Percentiles rank a stretch among this genome's conserved stretches.
These are phyloP conservation scores for Boletellus emodensis DNA, from an alignment of 768 basidiomycete genomes.

Conservation along the genomic window DNA sequence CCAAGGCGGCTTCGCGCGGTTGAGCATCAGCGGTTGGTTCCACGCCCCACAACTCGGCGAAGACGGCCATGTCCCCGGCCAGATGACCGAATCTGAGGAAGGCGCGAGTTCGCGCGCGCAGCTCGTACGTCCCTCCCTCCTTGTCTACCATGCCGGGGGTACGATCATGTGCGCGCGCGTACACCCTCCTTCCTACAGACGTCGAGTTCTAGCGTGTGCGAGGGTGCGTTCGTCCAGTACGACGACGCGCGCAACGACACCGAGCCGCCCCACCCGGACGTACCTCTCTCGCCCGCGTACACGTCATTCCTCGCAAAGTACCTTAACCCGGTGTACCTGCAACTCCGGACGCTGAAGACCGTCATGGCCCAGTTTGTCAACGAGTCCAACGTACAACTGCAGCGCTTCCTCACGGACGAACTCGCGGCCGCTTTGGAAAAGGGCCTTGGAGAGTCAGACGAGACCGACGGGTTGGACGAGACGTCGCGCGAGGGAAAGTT, in stretches of 20 bases:
- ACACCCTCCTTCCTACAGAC: slow-evolving; percentile 37
- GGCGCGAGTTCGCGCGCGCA: slow-evolving; percentile 92
- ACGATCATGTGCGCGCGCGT: slow-evolving; percentile 3
- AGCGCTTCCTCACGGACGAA: slow-evolving; percentile 72
- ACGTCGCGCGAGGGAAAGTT: slow-evolving; percentile 47
- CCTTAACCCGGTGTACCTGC: slow-evolving; percentile 88
- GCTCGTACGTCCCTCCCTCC: slow-evolving; percentile 58
- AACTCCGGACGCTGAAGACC: slow-evolving; percentile 72
- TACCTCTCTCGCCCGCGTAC: slow-evolving; percentile 54
- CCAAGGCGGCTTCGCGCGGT: slow-evolving; percentile 64
- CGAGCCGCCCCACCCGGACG: slow-evolving; percentile 48
- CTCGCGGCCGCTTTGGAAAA: slow-evolving; percentile 66
- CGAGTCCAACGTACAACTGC: slow-evolving; percentile 85
- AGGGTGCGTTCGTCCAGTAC: slow-evolving; percentile 50
- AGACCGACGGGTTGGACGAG: slow-evolving; percentile 56
- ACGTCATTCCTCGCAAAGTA: slow-evolving; percentile 74
- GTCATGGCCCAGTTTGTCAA: slow-evolving; percentile 78
- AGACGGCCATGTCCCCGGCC: slow-evolving; percentile 69
- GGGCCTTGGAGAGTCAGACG: slow-evolving; percentile 61
- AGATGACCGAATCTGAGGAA: slow-evolving; percentile 44
- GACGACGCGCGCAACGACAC: slow-evolving; percentile 33
- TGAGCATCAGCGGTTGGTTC: slow-evolving; percentile 97
- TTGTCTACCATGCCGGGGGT: not conserved
- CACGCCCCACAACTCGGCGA: slow-evolving; percentile 90
- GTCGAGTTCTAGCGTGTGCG: slow-evolving; percentile 48